Conservation (phyloP, 2,329 filamentous ascomycete genomes). For the Diaporthe sp. region DNA sequence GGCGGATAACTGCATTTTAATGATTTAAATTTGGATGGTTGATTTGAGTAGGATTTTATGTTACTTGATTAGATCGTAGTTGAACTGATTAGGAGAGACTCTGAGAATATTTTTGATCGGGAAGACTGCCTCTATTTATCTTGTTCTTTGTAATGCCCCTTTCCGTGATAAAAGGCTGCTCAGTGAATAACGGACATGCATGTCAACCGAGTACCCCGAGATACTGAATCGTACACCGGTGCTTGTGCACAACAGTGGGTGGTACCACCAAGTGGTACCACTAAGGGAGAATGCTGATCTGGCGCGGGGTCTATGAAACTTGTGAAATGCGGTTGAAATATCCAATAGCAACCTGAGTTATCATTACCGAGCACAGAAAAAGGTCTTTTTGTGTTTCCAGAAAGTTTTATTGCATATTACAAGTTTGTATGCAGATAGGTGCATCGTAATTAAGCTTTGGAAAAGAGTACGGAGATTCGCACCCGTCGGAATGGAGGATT, state of each 20-base stretch:
- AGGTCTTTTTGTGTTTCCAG: no score
- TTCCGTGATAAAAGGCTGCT: neutral
- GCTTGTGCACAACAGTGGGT: neutral
- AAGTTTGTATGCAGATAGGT: neutral
- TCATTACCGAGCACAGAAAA: neutral
- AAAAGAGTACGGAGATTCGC: neutral
- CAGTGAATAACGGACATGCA: neutral
- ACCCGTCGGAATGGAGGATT: no score
- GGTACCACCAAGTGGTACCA: conserved; percentile 5
- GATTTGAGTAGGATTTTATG: neutral
- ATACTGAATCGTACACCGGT: neutral
- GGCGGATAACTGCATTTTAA: conserved; percentile 28
- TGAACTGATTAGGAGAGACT: neutral
- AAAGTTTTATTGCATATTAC: no score
- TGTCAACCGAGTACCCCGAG: neutral
- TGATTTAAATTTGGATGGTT: neutral
- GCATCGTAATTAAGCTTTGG: neutral
- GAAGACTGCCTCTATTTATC: neutral
- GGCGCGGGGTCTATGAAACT: neutral
- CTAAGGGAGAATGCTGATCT: neutral
- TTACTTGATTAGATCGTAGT: neutral
- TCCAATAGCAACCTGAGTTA: neutral
- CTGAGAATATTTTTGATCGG: neutral
- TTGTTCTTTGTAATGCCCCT: neutral
- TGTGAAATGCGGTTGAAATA: neutral